phyloP scores from a whole-genome alignment of 2,329 filamentous ascomycete genomes.

The Neoarthrinium moseri region DNA sequence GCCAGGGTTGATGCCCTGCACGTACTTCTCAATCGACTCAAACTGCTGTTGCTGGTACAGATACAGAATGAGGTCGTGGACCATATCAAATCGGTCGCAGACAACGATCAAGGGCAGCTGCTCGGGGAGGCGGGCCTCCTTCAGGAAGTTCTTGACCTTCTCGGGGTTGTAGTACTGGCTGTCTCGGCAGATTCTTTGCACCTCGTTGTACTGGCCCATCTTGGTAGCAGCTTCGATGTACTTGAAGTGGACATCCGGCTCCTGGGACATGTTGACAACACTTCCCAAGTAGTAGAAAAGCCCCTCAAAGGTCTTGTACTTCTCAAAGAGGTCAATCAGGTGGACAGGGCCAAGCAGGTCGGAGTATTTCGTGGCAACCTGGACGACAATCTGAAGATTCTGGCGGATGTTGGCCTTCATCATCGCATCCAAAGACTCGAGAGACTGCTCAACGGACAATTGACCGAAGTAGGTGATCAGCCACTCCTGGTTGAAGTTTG shows the following conservation, averaged over 20 bases:
- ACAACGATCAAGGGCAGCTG: conserved; percentile 97
- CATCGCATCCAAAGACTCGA: conserved; percentile 96
- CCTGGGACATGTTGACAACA: conserved; percentile 95
- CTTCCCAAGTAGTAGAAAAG: conserved; percentile 98
- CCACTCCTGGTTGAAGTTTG: conserved; percentile 90
- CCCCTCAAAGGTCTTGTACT: conserved; percentile 95
- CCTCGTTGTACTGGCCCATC: conserved; percentile 91
- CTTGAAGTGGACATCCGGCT: conserved; percentile 96
- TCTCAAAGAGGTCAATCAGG: conserved; percentile 92
- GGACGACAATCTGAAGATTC: conserved; percentile 91
- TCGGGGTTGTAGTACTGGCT: conserved; percentile 87
- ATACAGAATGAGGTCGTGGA: conserved; percentile 93
- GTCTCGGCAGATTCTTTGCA: conserved; percentile 95
- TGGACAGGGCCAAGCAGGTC: conserved; percentile 86
- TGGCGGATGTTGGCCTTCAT: conserved; percentile 94
- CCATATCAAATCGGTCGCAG: conserved; percentile 98
- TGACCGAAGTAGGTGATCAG: conserved; percentile 89
- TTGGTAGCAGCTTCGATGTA: conserved; percentile 96
- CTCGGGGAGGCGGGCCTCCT: conserved; percentile 89
- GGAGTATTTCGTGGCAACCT: conserved; percentile 96
- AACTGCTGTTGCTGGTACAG: conserved; percentile 99
- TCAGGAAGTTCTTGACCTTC: conserved; percentile 99
- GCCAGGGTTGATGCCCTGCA: conserved; percentile 91
- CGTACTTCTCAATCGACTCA: conserved; percentile 97
- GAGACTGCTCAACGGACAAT: conserved; percentile 89